phyloP scores from a whole-genome alignment of 2,329 filamentous ascomycete genomes.

The Neoascochyta sp. region DNA sequence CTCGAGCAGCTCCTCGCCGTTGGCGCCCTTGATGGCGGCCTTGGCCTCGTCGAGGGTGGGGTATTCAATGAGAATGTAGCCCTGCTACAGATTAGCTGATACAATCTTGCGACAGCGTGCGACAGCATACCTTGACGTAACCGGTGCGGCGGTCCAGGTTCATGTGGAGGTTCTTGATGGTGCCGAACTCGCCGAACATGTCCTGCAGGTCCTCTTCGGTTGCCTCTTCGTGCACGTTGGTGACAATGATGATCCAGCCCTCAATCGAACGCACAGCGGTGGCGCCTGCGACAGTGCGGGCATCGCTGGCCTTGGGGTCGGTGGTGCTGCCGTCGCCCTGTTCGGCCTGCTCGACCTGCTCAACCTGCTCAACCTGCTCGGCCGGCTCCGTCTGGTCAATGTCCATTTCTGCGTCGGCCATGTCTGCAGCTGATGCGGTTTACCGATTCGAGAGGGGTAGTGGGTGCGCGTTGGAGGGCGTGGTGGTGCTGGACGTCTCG shows the following conservation, averaged over 20 bases:
- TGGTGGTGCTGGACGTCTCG: slow-evolving; percentile 3
- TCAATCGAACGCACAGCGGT: slow-evolving; percentile 83
- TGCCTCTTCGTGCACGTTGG: slow-evolving; percentile 83
- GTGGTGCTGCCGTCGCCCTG: slow-evolving; percentile 35
- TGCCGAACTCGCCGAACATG: slow-evolving; percentile 76
- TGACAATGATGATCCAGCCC: slow-evolving; percentile 84
- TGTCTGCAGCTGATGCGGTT: slow-evolving; percentile 25
- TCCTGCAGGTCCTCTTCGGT: slow-evolving; percentile 80
- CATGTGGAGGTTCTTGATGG: slow-evolving; percentile 82
- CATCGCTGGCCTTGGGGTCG: slow-evolving; percentile 56
- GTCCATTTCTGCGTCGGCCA: slow-evolving; percentile 49
- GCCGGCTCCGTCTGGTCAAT: slow-evolving; percentile 39
- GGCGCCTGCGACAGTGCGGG: slow-evolving; percentile 69
- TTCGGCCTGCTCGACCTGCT: slow-evolving; percentile 28
- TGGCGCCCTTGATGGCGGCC: slow-evolving; percentile 76
- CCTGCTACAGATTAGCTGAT: slow-evolving; percentile 48
- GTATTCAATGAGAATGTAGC: slow-evolving; percentile 83
- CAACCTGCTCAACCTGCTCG: slow-evolving; percentile 19
- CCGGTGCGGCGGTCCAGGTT: slow-evolving; percentile 79
- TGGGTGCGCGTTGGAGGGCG: slow-evolving; percentile 5
- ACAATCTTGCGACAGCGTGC: background rate
- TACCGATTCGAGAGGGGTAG: background rate
- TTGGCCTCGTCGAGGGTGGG: slow-evolving; percentile 73
- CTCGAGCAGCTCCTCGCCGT: slow-evolving; percentile 73
- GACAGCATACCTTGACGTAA: slow-evolving; percentile 70